phyloP scores from a whole-genome alignment of 257 asterid species.

The Lithospermum erythrorhizon region DNA sequence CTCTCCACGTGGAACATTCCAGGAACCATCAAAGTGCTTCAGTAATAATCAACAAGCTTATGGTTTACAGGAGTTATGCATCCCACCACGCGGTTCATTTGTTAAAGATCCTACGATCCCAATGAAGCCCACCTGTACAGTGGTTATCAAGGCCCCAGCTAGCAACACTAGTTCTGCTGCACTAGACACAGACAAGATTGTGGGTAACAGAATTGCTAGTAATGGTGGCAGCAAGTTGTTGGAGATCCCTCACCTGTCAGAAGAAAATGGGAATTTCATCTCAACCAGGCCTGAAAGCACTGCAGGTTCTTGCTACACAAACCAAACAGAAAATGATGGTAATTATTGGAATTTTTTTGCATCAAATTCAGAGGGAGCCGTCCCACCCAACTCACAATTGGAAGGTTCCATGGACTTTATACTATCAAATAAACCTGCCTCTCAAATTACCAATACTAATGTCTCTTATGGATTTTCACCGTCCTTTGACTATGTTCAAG shows the following conservation, averaged over 20 bases:
- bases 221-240: slow-evolving; percentile 18
- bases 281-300: slow-evolving; percentile 20
- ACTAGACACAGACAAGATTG: slow-evolving; percentile 7
- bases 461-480: slow-evolving; percentile 18
- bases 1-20: slow-evolving; percentile 17
- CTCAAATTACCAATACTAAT: slow-evolving; percentile 26
- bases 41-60: slow-evolving; percentile 19
- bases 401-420: slow-evolving; percentile 18
- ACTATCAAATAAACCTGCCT: slow-evolving; percentile 21
- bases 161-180: slow-evolving; percentile 13
- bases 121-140: slow-evolving; percentile 46
- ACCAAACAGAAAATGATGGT: slow-evolving; percentile 26
- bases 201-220: slow-evolving; percentile 18
- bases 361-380: slow-evolving; percentile 18
- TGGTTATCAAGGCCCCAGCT: slow-evolving; percentile 70
- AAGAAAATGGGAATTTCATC: slow-evolving; percentile 23
- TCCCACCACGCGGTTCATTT: slow-evolving; percentile 23
- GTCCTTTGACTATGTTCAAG: slow-evolving; percentile 24
- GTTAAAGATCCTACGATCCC: slow-evolving; percentile 29
- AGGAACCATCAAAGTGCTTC: slow-evolving; percentile 19
- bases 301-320: slow-evolving; percentile 23
- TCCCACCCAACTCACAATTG: slow-evolving; percentile 19
- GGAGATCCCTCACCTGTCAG: slow-evolving; percentile 20
- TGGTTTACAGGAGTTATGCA: slow-evolving; percentile 25
- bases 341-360: slow-evolving; percentile 14